These are phyloP conservation scores for Barnettozyma populi DNA, from an alignment of 805 yeast species.

Conservation along the genomic window DNA sequence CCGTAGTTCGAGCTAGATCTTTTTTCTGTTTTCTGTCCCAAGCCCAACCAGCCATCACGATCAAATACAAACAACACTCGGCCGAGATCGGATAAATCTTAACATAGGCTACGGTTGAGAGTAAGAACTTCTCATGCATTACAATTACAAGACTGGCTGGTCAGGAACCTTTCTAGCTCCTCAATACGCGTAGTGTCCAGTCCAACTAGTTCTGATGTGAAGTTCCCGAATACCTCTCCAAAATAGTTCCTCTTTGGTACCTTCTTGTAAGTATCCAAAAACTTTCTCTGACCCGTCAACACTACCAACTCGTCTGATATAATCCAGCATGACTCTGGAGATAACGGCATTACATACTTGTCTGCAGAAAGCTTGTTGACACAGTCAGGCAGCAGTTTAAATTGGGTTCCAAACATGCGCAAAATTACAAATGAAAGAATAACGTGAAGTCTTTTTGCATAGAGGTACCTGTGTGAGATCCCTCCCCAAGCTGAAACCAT, in stretches of 20 bases:
- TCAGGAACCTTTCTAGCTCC: conserved; percentile 4
- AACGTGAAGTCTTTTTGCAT: conserved; percentile 9
- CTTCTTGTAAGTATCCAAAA: neutral
- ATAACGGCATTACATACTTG: neutral
- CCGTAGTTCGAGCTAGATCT: no score
- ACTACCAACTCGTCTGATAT: conserved; percentile 1
- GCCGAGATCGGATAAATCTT: no score
- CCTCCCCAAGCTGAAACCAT: conserved; percentile 4
- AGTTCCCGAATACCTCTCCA: conserved; percentile 2
- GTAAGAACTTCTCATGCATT: neutral
- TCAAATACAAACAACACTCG: no score
- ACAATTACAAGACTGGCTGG: neutral
- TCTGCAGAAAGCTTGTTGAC: neutral
- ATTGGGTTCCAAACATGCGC: neutral
- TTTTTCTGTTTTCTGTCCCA: neutral
- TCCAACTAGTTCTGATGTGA: neutral
- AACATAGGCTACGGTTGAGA: no score
- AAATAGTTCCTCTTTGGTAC: conserved; percentile 5
- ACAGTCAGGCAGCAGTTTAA: neutral
- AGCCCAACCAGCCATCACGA: no score
- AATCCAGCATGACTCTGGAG: neutral
- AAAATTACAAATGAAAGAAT: conserved; percentile 6
- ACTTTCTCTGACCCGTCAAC: conserved; percentile 5
- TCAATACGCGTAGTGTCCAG: conserved; percentile 5
- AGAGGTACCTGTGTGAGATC: conserved; percentile 3